These are phyloP conservation scores for Neurospora terricola DNA, from an alignment of 495 filamentous ascomycete genomes.

Conservation along the genomic window DNA sequence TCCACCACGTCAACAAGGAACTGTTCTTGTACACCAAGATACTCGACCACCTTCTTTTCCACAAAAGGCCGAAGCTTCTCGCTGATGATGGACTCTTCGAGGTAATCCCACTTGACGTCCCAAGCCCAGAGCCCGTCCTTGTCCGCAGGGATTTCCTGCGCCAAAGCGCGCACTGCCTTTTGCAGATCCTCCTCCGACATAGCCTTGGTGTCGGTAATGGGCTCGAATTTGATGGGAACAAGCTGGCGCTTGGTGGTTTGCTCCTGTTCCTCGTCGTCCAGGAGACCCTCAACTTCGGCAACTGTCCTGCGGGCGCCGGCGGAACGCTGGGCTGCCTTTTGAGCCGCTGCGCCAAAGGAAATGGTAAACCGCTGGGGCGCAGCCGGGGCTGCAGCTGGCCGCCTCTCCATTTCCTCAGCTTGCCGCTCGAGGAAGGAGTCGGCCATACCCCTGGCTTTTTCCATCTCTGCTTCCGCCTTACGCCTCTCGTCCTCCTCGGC, in stretches of 20 bases:
- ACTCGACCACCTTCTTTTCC: constrained; percentile 96
- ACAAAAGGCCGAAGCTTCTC: constrained; percentile 92
- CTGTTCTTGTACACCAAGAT: constrained; percentile 92
- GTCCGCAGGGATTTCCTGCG: constrained; percentile 80
- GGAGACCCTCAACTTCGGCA: constrained; percentile 84
- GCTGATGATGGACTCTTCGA: constrained; percentile 72
- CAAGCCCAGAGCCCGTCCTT: constrained; percentile 84
- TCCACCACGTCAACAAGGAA: constrained; percentile 89
- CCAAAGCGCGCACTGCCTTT: constrained; percentile 68
- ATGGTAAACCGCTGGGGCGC: constrained; percentile 80
- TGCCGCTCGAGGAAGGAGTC: constrained; percentile 89
- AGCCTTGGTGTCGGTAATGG: constrained; percentile 52
- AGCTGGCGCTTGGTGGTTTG: constrained; percentile 66
- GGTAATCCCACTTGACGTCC: constrained; percentile 88
- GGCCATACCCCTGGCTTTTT: constrained; percentile 75
- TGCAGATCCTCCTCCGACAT: constrained; percentile 78
- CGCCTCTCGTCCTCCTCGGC: constrained; percentile 67
- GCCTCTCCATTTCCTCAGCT: constrained; percentile 71
- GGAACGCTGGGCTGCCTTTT: constrained; percentile 65
- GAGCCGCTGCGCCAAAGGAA: constrained; percentile 78
- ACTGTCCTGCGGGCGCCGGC: constrained; percentile 66
- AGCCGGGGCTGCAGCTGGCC: constrained; percentile 36
- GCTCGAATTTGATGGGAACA: constrained; percentile 86
- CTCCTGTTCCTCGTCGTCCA: constrained; percentile 89
- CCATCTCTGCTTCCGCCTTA: constrained; percentile 57